Conservation (phyloP, 1,139 yeast species). For the Geotrichum australiense region DNA sequence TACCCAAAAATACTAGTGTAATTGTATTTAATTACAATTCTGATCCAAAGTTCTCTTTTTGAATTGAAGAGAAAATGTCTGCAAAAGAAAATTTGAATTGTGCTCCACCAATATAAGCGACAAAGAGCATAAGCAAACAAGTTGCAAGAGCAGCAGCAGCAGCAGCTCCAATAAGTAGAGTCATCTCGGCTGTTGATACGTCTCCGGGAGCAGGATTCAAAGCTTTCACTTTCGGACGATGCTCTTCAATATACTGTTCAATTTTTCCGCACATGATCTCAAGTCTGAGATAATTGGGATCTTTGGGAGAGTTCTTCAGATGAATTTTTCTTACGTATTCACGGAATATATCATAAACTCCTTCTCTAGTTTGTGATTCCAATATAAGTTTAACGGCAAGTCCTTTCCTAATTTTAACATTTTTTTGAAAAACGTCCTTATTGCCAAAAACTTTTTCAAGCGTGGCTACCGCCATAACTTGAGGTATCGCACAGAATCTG, state of each 20-base stretch:
- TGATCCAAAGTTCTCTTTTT: constrained; percentile 13
- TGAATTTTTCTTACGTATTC: constrained; percentile 70
- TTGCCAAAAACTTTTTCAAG: constrained; percentile 81
- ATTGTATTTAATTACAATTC: constrained; percentile 10
- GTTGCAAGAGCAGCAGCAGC: constrained; percentile 22
- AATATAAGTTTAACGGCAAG: constrained; percentile 73
- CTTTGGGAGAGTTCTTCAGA: constrained; percentile 66
- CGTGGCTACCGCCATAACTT: constrained; percentile 97
- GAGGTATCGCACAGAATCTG: constrained; percentile 95
- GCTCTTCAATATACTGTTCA: constrained; percentile 69
- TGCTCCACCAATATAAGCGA: constrained; percentile 29
- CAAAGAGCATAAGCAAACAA: constrained; percentile 25
- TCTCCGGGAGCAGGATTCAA: constrained; percentile 18
- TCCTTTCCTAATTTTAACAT: constrained; percentile 91
- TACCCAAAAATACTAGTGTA: too few species aligned
- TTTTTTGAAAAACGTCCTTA: constrained; percentile 57
- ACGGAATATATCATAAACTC: constrained; percentile 69
- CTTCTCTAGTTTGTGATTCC: constrained; percentile 64
- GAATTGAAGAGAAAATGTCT: constrained; percentile 14
- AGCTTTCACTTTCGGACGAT: constrained; percentile 24
- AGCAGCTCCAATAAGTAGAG: constrained; percentile 22
- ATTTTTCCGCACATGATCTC: constrained; percentile 83
- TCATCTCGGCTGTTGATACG: constrained; percentile 19
- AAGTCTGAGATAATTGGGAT: constrained; percentile 79
- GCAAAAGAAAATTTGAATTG: constrained; percentile 11